Conservation (phyloP, 2,329 filamentous ascomycete genomes). For the Aspergillus persii region DNA sequence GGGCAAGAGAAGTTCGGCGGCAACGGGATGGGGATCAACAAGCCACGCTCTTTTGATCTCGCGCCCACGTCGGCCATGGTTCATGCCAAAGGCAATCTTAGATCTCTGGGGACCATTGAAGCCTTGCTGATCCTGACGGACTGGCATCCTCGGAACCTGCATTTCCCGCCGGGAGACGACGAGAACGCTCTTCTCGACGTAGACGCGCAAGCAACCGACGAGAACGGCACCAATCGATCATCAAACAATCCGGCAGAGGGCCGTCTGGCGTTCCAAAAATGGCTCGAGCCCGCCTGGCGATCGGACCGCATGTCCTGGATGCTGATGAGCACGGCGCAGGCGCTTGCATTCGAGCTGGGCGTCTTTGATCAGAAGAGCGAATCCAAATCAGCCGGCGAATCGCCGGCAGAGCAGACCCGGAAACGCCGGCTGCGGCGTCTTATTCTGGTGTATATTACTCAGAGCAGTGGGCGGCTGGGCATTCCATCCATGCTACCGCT, state of each 20-base stretch:
- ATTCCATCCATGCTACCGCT: slow-evolving; percentile 89
- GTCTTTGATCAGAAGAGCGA: slow-evolving; percentile 91
- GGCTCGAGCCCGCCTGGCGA: slow-evolving; percentile 94
- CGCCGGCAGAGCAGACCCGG: slow-evolving; percentile 64
- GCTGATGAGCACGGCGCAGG: slow-evolving; percentile 86
- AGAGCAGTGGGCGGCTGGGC: slow-evolving; percentile 87
- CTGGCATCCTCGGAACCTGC: slow-evolving; percentile 91
- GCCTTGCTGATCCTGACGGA: slow-evolving; percentile 91
- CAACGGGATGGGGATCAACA: slow-evolving; percentile 58
- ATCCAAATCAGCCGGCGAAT: slow-evolving; percentile 55
- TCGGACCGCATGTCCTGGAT: slow-evolving; percentile 98
- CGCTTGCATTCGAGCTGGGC: slow-evolving; percentile 87
- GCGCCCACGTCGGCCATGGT: slow-evolving; percentile 55
- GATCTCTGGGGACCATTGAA: slow-evolving; percentile 91
- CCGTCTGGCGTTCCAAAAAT: slow-evolving; percentile 79
- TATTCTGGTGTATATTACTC: slow-evolving; percentile 85
- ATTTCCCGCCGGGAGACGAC: slow-evolving; percentile 76
- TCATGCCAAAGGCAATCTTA: slow-evolving; percentile 68
- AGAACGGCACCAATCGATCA: slow-evolving; percentile 43
- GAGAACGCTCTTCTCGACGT: slow-evolving; percentile 65
- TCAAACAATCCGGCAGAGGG: slow-evolving; percentile 68
- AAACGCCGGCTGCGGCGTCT: slow-evolving; percentile 81
- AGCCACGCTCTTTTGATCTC: slow-evolving; percentile 66
- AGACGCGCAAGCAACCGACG: slow-evolving; percentile 60
- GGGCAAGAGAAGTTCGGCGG: slow-evolving; percentile 94